Conservation (phyloP, 1,139 yeast genomes). For the Kodamaea plutei region DNA sequence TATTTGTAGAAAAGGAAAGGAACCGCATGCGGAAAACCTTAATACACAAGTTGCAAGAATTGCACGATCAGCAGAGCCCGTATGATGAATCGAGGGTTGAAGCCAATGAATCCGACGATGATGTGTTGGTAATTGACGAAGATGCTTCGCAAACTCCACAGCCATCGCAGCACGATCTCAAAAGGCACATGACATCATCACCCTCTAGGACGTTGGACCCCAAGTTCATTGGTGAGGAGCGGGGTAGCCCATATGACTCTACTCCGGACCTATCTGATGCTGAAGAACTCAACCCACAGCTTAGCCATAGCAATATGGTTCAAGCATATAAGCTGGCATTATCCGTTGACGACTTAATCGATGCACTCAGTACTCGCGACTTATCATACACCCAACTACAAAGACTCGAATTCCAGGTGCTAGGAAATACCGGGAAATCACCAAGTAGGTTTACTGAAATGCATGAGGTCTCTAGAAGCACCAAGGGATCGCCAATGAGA, state of each 20-base stretch:
- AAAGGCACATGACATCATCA: no score
- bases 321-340: slow-evolving; percentile 6
- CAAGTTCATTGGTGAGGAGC: slow-evolving; percentile 2
- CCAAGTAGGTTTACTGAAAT: no score
- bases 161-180: no score
- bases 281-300: slow-evolving; percentile 1
- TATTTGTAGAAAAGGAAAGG: slow-evolving; percentile 32
- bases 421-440: background rate
- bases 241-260: no score
- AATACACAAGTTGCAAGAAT: slow-evolving; percentile 22
- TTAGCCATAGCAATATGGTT: slow-evolving; percentile 8
- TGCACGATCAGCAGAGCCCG: slow-evolving; percentile 18
- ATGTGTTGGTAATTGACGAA: slow-evolving; percentile 13
- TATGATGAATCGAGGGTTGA: background rate
- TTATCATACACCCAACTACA: slow-evolving; percentile 1
- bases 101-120: slow-evolving; percentile 11
- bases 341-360: slow-evolving; percentile 4
- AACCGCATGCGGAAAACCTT: slow-evolving; percentile 28
- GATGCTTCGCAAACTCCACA: background rate
- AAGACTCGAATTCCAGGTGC: background rate
- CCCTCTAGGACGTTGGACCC: slow-evolving; percentile 12
- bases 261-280: slow-evolving; percentile 5
- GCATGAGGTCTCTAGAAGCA: slow-evolving; percentile 3
- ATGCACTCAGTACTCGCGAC: slow-evolving; percentile 4
- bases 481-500: slow-evolving; percentile 10